Evolutionary conservation across 2,329 filamentous ascomycete species (phyloP).

Genomic region (Botrytis hyacinthi): DNA sequence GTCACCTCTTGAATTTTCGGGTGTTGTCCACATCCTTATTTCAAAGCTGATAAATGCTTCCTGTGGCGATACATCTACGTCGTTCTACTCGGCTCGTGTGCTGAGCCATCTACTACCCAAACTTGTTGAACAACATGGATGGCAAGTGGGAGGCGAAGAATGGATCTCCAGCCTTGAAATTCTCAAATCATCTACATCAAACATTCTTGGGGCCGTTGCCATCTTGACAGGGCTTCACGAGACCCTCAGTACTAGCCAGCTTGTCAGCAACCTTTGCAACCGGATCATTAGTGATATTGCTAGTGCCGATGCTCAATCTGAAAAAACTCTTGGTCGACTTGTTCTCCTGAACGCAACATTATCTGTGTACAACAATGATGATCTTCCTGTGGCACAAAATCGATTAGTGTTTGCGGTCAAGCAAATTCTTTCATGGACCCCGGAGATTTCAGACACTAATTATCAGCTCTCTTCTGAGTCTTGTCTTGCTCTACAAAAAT

Average conservation of each 20-base stretch:
- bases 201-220: slow-evolving; percentile 50
- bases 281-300: slow-evolving; percentile 60
- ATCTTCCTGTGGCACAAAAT: slow-evolving; percentile 56
- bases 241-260: slow-evolving; percentile 46
- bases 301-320: slow-evolving; percentile 45
- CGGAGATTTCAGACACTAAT: slow-evolving; percentile 48
- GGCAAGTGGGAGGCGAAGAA: slow-evolving; percentile 46
- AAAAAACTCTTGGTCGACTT: slow-evolving; percentile 49
- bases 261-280: slow-evolving; percentile 55
- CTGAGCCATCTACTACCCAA: slow-evolving; percentile 51
- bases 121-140: slow-evolving; percentile 49
- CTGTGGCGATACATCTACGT: slow-evolving; percentile 43
- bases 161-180: slow-evolving; percentile 47
- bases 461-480: slow-evolving; percentile 49
- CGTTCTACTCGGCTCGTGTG: slow-evolving; percentile 53
- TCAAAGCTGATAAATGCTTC: slow-evolving; percentile 47
- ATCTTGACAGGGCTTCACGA: slow-evolving; percentile 54
- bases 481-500: slow-evolving; percentile 54
- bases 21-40: slow-evolving; percentile 45
- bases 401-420: slow-evolving; percentile 70
- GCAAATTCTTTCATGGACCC: slow-evolving; percentile 71
- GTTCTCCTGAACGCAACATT: slow-evolving; percentile 55
- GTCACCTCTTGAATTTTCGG: slow-evolving; percentile 35
- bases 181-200: slow-evolving; percentile 48
- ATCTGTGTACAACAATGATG: slow-evolving; percentile 50